These are phyloP conservation scores for Fusarium chlamydosporum DNA, from an alignment of 2,329 filamentous ascomycete genomes.

Conservation along the genomic window DNA sequence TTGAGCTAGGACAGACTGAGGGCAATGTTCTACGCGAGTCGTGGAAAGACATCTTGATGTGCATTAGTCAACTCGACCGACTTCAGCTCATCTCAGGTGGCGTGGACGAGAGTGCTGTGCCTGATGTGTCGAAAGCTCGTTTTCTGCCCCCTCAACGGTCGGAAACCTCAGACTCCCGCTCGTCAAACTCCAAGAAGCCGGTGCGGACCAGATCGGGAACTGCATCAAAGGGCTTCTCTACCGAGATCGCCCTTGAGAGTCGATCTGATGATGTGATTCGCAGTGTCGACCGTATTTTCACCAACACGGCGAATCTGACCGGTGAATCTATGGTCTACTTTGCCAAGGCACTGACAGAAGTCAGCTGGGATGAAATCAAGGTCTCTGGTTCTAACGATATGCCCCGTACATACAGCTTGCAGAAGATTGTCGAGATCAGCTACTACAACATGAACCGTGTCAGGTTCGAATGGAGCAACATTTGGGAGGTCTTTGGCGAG, in stretches of 20 bases:
- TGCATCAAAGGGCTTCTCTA: conserved; percentile 74
- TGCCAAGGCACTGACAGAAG: conserved; percentile 90
- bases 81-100: conserved; percentile 95
- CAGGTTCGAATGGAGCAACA: conserved; percentile 97
- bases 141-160: conserved; percentile 73
- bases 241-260: conserved; percentile 91
- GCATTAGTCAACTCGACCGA: conserved; percentile 94
- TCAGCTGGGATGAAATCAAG: conserved; percentile 99
- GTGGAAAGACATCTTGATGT: conserved; percentile 96
- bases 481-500: conserved; percentile 97
- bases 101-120: conserved; percentile 91
- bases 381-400: conserved; percentile 96
- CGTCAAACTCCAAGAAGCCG: conserved; percentile 71
- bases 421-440: conserved; percentile 98
- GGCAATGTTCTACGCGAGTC: conserved; percentile 90
- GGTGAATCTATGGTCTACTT: conserved; percentile 97
- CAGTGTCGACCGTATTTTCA: conserved; percentile 95
- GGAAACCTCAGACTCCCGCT: conserved; percentile 71
- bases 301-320: conserved; percentile 92
- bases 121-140: conserved; percentile 88
- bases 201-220: conserved; percentile 67
- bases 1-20: conserved; percentile 93
- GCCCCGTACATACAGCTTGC: conserved; percentile 94
- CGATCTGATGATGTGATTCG: conserved; percentile 94
- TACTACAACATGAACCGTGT: conserved; percentile 99